Evolutionary conservation across 129 eudicot genomes (phyloP).

Genomic region (Ambrosia artemisiifolia): DNA sequence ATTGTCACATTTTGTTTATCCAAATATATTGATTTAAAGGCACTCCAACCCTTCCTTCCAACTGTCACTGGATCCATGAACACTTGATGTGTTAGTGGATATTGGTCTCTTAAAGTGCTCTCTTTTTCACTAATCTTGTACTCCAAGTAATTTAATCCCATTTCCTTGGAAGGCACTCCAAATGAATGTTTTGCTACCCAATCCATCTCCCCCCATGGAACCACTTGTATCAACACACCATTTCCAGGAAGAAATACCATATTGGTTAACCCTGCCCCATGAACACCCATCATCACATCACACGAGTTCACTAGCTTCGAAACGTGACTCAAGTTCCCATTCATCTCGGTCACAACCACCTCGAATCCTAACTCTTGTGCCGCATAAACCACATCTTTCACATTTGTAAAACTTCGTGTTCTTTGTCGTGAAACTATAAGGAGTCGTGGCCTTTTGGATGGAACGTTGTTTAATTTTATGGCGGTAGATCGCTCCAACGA

Average conservation of each 20-base stretch:
- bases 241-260: constrained; percentile 61
- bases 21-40: constrained; percentile 38
- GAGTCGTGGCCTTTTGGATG: constrained; percentile 39
- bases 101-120: constrained; percentile 47
- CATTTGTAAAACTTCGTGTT: constrained; percentile 40
- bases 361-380: constrained; percentile 45
- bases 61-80: constrained; percentile 41
- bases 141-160: constrained; percentile 58
- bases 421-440: constrained; percentile 45
- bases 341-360: constrained; percentile 40
- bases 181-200: constrained; percentile 36
- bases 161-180: constrained; percentile 41
- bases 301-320: constrained; percentile 54
- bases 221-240: constrained; percentile 54
- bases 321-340: constrained; percentile 9
- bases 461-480: neutral
- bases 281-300: constrained; percentile 78
- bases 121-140: constrained; percentile 48
- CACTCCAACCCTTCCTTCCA: constrained; percentile 39
- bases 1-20: constrained; percentile 57
- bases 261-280: constrained; percentile 81
- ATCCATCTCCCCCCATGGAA: constrained; percentile 49
- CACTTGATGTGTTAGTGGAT: constrained; percentile 41
- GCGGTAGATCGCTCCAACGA: constrained; percentile 34
- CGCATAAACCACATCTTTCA: constrained; percentile 32